Percentiles rank a stretch among this genome's conserved stretches.
phyloP scores from a whole-genome alignment of 2,329 filamentous ascomycete species.

The Botrytis squamosa region DNA sequence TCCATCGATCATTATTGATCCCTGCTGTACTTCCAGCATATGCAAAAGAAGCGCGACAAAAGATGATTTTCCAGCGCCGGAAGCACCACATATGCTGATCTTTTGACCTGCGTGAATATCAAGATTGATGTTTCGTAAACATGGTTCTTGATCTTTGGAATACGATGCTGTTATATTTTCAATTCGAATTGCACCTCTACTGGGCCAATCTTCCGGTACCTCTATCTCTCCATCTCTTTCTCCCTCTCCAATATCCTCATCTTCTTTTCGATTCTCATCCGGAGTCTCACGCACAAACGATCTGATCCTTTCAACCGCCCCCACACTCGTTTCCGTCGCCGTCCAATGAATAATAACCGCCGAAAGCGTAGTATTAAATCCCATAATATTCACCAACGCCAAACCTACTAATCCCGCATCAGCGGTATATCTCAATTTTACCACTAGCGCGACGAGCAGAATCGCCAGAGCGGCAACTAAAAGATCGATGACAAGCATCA shows the following conservation, averaged over 20 bases:
- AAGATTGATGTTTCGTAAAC: constrained; percentile 41
- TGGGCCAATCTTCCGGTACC: constrained; percentile 27
- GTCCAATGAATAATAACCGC: constrained; percentile 31
- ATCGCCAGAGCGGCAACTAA: constrained; percentile 35
- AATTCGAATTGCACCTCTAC: constrained; percentile 37
- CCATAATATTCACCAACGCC: constrained; percentile 35
- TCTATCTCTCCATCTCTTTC: constrained; percentile 2
- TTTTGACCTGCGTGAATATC: constrained; percentile 49
- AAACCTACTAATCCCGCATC: constrained; percentile 34
- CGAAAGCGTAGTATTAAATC: constrained; percentile 29
- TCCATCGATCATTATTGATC: constrained; percentile 47
- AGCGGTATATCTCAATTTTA: constrained; percentile 31
- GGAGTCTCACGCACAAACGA: constrained; percentile 23
- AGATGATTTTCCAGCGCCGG: constrained; percentile 44
- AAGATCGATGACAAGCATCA: constrained; percentile 44
- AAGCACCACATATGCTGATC: constrained; percentile 49
- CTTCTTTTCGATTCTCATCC: constrained; percentile 25
- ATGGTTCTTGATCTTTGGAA: constrained; percentile 27
- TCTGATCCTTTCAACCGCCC: constrained; percentile 28
- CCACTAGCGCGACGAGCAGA: constrained; percentile 38
- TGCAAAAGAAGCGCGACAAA: constrained; percentile 50
- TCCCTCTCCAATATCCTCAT: background rate
- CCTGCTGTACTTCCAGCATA: constrained; percentile 47
- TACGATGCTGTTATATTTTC: constrained; percentile 36
- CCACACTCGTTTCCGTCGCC: constrained; percentile 31